These are phyloP conservation scores for Phytophthora chlamydospora DNA, from an alignment of 352 stramenopile species.

Conservation along the genomic window DNA sequence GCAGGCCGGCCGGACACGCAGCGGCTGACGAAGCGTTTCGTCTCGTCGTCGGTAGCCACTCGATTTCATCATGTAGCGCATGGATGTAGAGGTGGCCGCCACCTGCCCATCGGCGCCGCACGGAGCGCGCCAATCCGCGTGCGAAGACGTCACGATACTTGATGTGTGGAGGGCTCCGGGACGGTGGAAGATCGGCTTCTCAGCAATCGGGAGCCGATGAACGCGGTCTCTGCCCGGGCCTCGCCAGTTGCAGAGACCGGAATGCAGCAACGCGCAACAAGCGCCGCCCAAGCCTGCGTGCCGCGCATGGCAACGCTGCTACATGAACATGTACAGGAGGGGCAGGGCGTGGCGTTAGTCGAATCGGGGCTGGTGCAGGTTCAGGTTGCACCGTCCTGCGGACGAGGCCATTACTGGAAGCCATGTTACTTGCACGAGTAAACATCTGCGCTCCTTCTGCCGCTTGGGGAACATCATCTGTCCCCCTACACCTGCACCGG, in stretches of 20 bases:
- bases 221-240: conserved; percentile 10
- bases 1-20: conserved; percentile 1
- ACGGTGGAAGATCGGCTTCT: conserved; percentile 32
- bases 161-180: conserved; percentile 35
- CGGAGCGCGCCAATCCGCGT: too few relatives aligned
- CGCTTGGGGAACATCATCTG: conserved; percentile 7
- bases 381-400: neutral
- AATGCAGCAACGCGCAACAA: too few relatives aligned
- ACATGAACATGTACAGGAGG: neutral
- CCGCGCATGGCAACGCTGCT: too few relatives aligned
- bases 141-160: conserved; percentile 1
- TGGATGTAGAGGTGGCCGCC: conserved; percentile 19
- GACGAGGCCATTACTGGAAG: conserved; percentile 21
- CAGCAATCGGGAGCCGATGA: conserved; percentile 19
- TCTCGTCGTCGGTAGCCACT: conserved; percentile 27
- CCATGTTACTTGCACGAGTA: conserved; percentile 27
- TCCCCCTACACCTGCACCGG: conserved; percentile 1
- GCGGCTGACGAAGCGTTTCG: conserved; percentile 28
- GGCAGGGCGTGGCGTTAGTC: neutral
- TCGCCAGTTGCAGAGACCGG: conserved; percentile 1
- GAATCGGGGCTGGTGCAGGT: neutral
- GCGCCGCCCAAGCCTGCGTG: conserved; percentile 1
- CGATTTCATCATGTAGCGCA: conserved; percentile 33
- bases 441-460: conserved; percentile 26
- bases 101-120: conserved; percentile 4